These are phyloP conservation scores for Colletotrichum noveboracense DNA, from an alignment of 2,329 filamentous ascomycete species.

Conservation along the genomic window DNA sequence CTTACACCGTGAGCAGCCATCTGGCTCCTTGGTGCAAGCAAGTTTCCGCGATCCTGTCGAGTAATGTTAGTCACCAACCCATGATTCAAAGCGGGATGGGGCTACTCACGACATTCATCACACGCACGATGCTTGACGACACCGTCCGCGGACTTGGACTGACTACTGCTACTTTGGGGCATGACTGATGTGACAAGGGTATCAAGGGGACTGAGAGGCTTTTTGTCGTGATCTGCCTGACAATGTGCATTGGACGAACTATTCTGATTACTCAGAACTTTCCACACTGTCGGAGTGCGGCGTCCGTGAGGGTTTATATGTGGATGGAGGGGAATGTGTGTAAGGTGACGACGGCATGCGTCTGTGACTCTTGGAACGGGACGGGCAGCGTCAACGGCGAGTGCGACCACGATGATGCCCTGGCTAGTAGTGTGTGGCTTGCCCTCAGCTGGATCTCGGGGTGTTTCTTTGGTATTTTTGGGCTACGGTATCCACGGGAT, in stretches of 20 bases:
- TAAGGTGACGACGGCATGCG: not conserved
- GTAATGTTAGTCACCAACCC: conserved; percentile 8
- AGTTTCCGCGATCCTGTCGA: conserved; percentile 64
- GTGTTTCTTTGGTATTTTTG: conserved; percentile 1
- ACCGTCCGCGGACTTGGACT: conserved; percentile 19
- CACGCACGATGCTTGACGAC: conserved; percentile 64
- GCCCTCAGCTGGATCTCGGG: conserved; percentile 13
- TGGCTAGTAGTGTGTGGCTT: conserved; percentile 7
- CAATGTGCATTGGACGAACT: not conserved
- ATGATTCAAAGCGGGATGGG: not conserved
- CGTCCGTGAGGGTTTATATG: conserved; percentile 7
- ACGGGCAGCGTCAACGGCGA: not conserved
- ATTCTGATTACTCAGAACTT: conserved; percentile 9
- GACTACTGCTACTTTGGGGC: conserved; percentile 15
- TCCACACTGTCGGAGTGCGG: not conserved
- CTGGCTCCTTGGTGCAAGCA: conserved; percentile 66
- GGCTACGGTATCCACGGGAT: not conserved
- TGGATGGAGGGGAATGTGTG: not conserved
- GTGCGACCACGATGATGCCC: not conserved
- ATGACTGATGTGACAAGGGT: conserved; percentile 4
- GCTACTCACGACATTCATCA: conserved; percentile 68
- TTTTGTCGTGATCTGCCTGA: not conserved
- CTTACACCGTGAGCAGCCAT: conserved; percentile 64
- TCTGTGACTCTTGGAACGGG: not conserved
- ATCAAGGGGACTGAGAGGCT: not conserved